Percentiles rank a stretch among this genome's conserved stretches.
Evolutionary conservation across 169 alveolate species (phyloP).

Genomic region (Plasmodium malariae): DNA sequence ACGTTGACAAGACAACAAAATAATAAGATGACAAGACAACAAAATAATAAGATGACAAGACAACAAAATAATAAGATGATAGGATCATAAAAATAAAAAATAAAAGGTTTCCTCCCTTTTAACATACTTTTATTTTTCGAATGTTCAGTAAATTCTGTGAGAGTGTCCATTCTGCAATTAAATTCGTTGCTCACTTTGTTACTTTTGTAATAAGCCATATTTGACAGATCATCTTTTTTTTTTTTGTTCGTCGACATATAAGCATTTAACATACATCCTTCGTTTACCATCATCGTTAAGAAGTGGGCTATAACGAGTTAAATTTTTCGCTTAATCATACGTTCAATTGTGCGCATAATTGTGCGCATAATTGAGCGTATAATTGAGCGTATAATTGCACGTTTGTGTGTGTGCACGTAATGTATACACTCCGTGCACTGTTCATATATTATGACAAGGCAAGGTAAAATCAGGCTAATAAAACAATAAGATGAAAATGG

Average conservation of each 20-base stretch:
- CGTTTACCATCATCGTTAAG: conserved; percentile 19
- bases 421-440: not conserved
- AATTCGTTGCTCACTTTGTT: conserved; percentile 21
- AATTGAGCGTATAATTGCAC: not conserved
- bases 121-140: conserved; percentile 33
- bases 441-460: conserved; percentile 16
- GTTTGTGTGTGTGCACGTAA: not conserved
- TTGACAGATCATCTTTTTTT: not conserved
- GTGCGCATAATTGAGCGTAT: no score
- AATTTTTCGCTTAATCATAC: no score
- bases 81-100: no score
- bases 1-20: no score
- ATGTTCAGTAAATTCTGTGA: conserved; percentile 40
- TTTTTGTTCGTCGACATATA: not conserved
- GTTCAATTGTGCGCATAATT: no score
- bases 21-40: no score
- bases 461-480: no score
- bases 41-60: no score
- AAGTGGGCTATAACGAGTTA: no score
- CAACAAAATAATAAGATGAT: no score
- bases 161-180: conserved; percentile 37
- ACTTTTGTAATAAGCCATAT: not conserved
- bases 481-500: no score
- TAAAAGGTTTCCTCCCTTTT: not conserved
- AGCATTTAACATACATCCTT: not conserved